Conservation (phyloP, 106 monocot species). For the Phalaenopsis equestris region DNA sequence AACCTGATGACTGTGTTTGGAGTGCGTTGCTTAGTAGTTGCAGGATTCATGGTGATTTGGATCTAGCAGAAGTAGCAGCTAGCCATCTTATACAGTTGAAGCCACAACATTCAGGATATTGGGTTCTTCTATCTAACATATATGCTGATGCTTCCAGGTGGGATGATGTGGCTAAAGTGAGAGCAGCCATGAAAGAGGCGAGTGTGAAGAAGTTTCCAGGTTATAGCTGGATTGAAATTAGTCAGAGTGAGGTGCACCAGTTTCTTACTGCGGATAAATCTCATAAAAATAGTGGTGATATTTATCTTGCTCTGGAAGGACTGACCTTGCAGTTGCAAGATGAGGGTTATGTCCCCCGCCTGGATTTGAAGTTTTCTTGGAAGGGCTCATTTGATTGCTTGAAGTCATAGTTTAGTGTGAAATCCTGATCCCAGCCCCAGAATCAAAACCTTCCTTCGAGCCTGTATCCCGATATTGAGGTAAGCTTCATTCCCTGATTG, state of each 20-base stretch:
- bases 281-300: constrained; percentile 24
- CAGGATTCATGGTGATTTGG: constrained; percentile 51
- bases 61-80: constrained; percentile 61
- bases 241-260: constrained; percentile 30
- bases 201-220: constrained; percentile 56
- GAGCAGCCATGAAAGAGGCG: constrained; percentile 44
- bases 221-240: constrained; percentile 52
- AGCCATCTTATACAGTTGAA: constrained; percentile 42
- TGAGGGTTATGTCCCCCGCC: constrained; percentile 37
- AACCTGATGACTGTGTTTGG: constrained; percentile 70
- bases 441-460: no score
- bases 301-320: constrained; percentile 37
- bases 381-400: neutral
- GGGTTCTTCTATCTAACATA: constrained; percentile 62
- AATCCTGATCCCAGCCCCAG: no score
- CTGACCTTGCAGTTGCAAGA: constrained; percentile 52
- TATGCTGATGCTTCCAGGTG: constrained; percentile 64
- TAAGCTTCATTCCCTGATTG: no score
- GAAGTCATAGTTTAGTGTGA: neutral
- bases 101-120: constrained; percentile 61
- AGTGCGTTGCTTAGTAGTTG: constrained; percentile 60
- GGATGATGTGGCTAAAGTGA: constrained; percentile 25
- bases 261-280: constrained; percentile 39
- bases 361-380: constrained; percentile 9
- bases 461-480: no score